phyloP scores from a whole-genome alignment of 352 stramenopile genomes.

The Phytophthora pisi region DNA sequence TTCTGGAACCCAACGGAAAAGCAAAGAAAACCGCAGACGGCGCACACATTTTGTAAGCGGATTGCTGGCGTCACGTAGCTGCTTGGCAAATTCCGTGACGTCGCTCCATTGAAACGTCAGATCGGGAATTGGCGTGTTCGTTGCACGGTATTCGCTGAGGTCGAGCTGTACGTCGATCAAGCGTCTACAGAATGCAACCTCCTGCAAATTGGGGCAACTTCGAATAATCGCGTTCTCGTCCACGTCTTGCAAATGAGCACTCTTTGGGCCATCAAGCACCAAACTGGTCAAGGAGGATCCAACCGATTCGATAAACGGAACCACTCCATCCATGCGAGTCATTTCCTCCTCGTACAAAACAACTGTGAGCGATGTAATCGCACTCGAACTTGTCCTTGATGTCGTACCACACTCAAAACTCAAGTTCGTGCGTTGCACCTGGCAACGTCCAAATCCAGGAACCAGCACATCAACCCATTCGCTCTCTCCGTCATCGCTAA shows the following conservation, averaged over 20 bases:
- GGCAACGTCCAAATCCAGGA: background rate
- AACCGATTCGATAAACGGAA: background rate
- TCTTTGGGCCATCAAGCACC: background rate
- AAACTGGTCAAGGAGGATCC: background rate
- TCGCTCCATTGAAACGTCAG: background rate
- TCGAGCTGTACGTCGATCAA: slow-evolving; percentile 3
- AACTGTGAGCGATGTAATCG: background rate
- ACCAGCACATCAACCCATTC: background rate
- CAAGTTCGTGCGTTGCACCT: background rate
- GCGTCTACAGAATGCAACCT: background rate
- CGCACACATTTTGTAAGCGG: slow-evolving; percentile 6
- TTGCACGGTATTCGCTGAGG: slow-evolving; percentile 12
- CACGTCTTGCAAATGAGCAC: background rate
- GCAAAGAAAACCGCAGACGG: background rate
- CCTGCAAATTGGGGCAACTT: slow-evolving; percentile 11
- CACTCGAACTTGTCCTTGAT: background rate
- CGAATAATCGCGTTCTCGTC: slow-evolving; percentile 7
- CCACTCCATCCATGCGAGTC: background rate
- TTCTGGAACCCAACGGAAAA: background rate
- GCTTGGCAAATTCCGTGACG: background rate
- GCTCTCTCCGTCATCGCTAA: background rate
- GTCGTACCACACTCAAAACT: background rate
- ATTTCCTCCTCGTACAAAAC: background rate
- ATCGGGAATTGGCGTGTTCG: background rate
- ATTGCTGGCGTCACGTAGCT: background rate